Conservation (phyloP, 352 stramenopile genomes). For the Globisporangium alternatum region DNA sequence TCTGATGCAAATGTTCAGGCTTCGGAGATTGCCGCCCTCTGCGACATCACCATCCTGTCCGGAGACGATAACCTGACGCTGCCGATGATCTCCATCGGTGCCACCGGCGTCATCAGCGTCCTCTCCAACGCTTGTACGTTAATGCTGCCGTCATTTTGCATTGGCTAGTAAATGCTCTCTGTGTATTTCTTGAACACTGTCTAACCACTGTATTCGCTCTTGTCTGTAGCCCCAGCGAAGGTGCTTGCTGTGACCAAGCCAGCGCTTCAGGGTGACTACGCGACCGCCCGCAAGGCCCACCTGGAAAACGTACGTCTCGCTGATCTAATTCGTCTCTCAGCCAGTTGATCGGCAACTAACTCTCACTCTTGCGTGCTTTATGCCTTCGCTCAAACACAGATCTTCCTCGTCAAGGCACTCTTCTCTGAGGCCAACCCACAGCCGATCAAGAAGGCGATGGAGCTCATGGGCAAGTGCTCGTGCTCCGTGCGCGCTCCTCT, state of each 20-base stretch:
- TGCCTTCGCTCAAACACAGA: constrained; percentile 39
- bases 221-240: constrained; percentile 66
- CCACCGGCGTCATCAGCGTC: constrained; percentile 89
- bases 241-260: constrained; percentile 80
- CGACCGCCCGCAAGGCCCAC: constrained; percentile 74
- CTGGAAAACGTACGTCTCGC: constrained; percentile 68
- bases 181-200: neutral
- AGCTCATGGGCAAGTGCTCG: constrained; percentile 86
- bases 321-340: neutral
- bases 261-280: constrained; percentile 80
- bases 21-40: constrained; percentile 85
- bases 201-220: constrained; percentile 1
- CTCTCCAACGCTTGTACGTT: constrained; percentile 83
- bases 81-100: constrained; percentile 87
- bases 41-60: constrained; percentile 90
- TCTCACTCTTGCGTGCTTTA: neutral
- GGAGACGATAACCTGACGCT: constrained; percentile 91
- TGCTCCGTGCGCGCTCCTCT: constrained; percentile 72
- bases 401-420: constrained; percentile 89
- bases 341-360: neutral
- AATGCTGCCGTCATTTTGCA: neutral
- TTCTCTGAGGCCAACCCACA: constrained; percentile 92
- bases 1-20: constrained; percentile 25
- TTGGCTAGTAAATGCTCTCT: neutral
- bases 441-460: constrained; percentile 89